Evolutionary conservation across 139 green algal species (phyloP), one percentile per base, ranked within the genome.

Genomic region (Chlamydomonas asymmetrica): DNA sequence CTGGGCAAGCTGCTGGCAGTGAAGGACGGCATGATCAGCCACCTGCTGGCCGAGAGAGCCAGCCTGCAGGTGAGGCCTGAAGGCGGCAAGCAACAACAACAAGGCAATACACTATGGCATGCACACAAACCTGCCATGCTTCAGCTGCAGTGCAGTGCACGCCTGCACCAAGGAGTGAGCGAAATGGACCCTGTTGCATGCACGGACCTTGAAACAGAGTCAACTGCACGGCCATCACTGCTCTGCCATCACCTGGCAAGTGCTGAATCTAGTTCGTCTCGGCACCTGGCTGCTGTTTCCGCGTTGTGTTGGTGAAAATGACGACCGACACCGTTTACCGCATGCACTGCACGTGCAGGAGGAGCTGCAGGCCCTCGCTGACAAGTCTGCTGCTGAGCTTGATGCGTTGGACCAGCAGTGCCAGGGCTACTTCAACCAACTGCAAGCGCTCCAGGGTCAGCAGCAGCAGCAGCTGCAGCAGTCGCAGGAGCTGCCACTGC

Each of bases 341-440:
- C 5, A 5, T 59, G 5, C 22, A 32, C 29, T 27, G 18, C 59
- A 52, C 32, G 13, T 6, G 10, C 71, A 77, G 71, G 59, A 69
- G 38, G 71, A 77, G 71, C 31, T 77, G 39, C 60, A 35, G 18
- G 59, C 68, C 59, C 59, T 77, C 41, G 71, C 69, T 39, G 71
- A 77, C 22, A 57, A 59, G 50, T 77, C 49, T 59, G 9, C 32
- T 2, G 23, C 31, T 9, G 71, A 77, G 71, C 41, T 77, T 40
- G 35, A n/a, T 41, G 71, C 59, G 20, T 59, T 77, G 40, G 71
- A 77, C 50, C 7, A 9, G 43, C 71, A 77, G 60, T 62, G 41
- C 59, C 32, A 69, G 32, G 32, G 43, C 0, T 77, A 77, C 59
- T 62, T 70, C 57, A 25, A 29, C 10, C 31, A 25, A 4, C 71